Conservation (phyloP, 78 protist species). For the Dictyostelium brefeldianum region DNA sequence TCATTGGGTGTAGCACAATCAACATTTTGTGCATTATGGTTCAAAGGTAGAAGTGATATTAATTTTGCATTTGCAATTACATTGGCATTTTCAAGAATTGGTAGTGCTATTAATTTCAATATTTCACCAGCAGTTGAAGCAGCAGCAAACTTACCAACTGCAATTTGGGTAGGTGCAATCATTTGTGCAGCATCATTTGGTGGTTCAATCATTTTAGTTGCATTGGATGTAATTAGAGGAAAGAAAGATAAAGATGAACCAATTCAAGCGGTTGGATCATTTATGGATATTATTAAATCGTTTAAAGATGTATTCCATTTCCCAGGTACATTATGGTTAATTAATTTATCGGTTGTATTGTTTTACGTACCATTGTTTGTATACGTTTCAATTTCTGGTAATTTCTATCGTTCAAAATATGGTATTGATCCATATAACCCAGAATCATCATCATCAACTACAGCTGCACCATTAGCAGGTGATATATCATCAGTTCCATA, state of each 20-base stretch:
- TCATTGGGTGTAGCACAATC: constrained; percentile 82
- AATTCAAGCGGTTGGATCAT: neutral
- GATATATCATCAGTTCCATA: constrained; percentile 35
- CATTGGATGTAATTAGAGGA: constrained; percentile 48
- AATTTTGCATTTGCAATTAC: constrained; percentile 81
- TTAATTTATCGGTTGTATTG: constrained; percentile 45
- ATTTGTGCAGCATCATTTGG: constrained; percentile 74
- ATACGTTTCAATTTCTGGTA: constrained; percentile 37
- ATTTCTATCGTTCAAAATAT: constrained; percentile 13
- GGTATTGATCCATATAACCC: too few species aligned
- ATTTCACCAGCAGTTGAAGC: constrained; percentile 50
- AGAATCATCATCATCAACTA: neutral
- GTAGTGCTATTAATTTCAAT: constrained; percentile 80
- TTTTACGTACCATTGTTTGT: constrained; percentile 84
- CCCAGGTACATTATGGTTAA: constrained; percentile 77
- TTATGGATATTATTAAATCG: constrained; percentile 22
- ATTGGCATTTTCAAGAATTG: constrained; percentile 78
- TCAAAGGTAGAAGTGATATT: constrained; percentile 69
- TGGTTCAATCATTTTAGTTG: constrained; percentile 19
- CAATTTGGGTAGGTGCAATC: constrained; percentile 84
- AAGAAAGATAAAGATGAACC: constrained; percentile 65
- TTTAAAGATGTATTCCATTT: constrained; percentile 49
- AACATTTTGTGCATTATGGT: constrained; percentile 83
- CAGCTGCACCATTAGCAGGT: too few species aligned
- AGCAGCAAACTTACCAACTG: constrained; percentile 15